Conservation (phyloP, 2,329 filamentous ascomycete species). For the Cryphonectria japonica region DNA sequence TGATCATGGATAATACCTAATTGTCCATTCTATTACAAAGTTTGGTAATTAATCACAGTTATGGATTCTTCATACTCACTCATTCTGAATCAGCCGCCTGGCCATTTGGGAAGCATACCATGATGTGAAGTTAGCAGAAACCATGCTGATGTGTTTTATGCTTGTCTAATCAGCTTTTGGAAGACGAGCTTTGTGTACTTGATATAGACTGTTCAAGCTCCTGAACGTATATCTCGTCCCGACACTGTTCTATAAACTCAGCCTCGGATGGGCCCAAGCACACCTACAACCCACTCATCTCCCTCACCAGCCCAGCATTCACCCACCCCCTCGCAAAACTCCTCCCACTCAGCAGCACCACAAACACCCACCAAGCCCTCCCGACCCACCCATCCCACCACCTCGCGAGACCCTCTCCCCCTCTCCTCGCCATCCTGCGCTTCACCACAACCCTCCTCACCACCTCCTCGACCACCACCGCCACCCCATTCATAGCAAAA, state of each 20-base stretch:
- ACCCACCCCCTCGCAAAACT: conserved; percentile 49
- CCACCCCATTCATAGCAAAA: conserved; percentile 39
- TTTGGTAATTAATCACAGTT: no score
- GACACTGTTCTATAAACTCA: neutral
- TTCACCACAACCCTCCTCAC: conserved; percentile 31
- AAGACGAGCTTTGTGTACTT: neutral
- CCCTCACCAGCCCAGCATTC: conserved; percentile 42
- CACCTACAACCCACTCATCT: conserved; percentile 27
- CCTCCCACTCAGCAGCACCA: conserved; percentile 44
- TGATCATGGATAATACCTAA: neutral
- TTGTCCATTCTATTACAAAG: no score
- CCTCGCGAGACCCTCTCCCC: conserved; percentile 16
- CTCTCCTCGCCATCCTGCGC: conserved; percentile 32
- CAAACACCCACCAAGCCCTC: conserved; percentile 44
- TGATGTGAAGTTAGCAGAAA: no score
- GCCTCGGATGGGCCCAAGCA: neutral
- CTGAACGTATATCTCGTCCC: no score
- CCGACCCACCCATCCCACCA: conserved; percentile 42
- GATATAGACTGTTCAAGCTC: no score
- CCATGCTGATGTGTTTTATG: no score
- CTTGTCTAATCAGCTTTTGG: neutral
- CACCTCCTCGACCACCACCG: conserved; percentile 38
- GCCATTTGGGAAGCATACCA: no score
- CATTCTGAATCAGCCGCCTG: no score
- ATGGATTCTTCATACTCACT: no score